Base-by-base conservation (phyloP, 495 filamentous ascomycete genomes). In the Beverwykella pulmonaria region DNA sequence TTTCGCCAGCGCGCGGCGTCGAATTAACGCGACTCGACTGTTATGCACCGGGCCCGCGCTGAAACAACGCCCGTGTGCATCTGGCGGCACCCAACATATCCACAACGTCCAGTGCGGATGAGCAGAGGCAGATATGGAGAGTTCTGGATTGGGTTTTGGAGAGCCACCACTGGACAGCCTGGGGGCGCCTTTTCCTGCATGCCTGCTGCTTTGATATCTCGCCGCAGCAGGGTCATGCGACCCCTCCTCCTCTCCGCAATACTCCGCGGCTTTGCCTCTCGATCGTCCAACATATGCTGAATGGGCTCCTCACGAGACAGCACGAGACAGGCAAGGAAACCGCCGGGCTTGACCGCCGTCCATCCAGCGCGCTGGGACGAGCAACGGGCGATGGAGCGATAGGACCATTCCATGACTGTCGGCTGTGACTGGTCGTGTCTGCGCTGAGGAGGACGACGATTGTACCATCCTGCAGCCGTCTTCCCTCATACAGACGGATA, bases 161-260 rank as follows among this genome's bases (percentile, higher is more conserved):
- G 39, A 44, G 39, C 39, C 39, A 12, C 39, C 6, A 2, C 39
- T 44, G 39, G 39, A 14, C 39, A n/a, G 6, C 8, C 15, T 44
- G 39, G 39, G 3, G 39, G 39, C 5, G 39, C 5, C 39, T n/a
- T 4, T 14, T 9, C 39, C 2, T 44, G 39, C 17, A 44, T 44
- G 39, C 39, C 8, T 10, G 39, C 39, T 59, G 55, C 50, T 58
- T 34, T 52, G 61, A 60, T 61, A 58, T 67, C 32, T 67, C 52
- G 25, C 62, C 62, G 62, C 54, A 55, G 32, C 17, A 46, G n/a
- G 63, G 63, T 67, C 63, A 55, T 55, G 47, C 47, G 61, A 65
- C 61, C 32, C 39, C n/a, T 17, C 23, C 52, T 44, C 39, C 39
- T 15, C 8, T 44, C 39, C 39, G 39, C 39, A 44, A 44, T 14